These are phyloP conservation scores for Trichomonas tenax DNA, from an alignment of 208 protist genomes.

Conservation along the genomic window DNA sequence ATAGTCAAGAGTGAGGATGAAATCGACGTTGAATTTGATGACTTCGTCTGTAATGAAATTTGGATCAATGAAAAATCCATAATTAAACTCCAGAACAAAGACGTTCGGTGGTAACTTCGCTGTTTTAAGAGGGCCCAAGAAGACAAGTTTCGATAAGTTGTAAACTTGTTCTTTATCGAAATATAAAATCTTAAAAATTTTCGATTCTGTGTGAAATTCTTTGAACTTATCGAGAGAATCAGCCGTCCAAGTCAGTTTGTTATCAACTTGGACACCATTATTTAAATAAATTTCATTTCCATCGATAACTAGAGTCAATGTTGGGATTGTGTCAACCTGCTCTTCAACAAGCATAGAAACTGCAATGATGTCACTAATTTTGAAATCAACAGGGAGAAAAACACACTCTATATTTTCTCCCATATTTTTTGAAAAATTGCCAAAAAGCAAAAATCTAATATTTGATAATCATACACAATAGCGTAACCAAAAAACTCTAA, in stretches of 20 bases:
- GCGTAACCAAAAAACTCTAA: too few relatives aligned
- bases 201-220: neutral
- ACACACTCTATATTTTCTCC: neutral
- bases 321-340: neutral
- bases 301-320: neutral
- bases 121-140: neutral
- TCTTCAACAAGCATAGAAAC: neutral
- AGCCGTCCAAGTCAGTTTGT: neutral
- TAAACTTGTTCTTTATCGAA: too few relatives aligned
- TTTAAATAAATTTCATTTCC: neutral
- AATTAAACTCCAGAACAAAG: neutral
- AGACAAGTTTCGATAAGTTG: neutral
- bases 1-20: neutral
- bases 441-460: neutral
- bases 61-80: neutral
- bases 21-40: neutral
- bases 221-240: neutral
- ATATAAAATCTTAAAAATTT: neutral
- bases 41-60: neutral
- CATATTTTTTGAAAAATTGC: neutral
- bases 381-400: neutral
- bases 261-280: neutral
- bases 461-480: too few relatives aligned
- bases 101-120: neutral
- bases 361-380: neutral